Evolutionary conservation across 352 stramenopile species (phyloP), one percentile per base, ranked within the genome.

Genomic region (Paralagenidium karlingii): DNA sequence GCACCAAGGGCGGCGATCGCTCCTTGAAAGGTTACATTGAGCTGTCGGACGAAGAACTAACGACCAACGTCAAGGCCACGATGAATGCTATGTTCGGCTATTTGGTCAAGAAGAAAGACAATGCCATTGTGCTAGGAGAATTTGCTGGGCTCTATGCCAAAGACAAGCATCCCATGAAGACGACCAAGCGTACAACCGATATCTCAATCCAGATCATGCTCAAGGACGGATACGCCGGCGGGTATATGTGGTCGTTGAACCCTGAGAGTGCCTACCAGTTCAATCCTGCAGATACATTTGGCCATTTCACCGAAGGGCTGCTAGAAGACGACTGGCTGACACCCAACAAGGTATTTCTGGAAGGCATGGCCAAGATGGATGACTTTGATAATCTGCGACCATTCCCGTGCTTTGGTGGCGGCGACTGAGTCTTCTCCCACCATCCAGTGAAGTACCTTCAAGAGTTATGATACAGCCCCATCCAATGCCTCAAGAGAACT

Each of bases 231-330:
- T 75, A 76, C 24, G 68, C 67, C 0, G 71, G 71, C n/a, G 69
- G 66, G 3, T 86, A 81, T 48, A 80, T 86, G 66, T 86, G 71
- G 71, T 82, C 68, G 9, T 51, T 86, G 2, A 86, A 86, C 34
- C 71, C 71, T 0, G 71, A 83, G 52, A 78, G 60, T 53, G 71
- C 66, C 33, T 86, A 86, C 51, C 61, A 78, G 50, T 82, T 58
- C 56, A 85, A 85, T 34, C 71, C 71, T 0, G 63, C 70, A 7
- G 68, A 82, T 38, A 77, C 46, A 13, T 70, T 56, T 41, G 71
- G 68, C 19, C 44, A 43, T 0, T 86, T 83, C 43, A 82, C 64
- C 1, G 68, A 86, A 39, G 68, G 68, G 1, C 38, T 86, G 41
- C 48, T 86, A 22, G 43, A 59, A 6, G 66, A 86, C 33, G 68